These are phyloP conservation scores for Bertia moriformis DNA, from an alignment of 2,329 filamentous ascomycete genomes.

Conservation along the genomic window DNA sequence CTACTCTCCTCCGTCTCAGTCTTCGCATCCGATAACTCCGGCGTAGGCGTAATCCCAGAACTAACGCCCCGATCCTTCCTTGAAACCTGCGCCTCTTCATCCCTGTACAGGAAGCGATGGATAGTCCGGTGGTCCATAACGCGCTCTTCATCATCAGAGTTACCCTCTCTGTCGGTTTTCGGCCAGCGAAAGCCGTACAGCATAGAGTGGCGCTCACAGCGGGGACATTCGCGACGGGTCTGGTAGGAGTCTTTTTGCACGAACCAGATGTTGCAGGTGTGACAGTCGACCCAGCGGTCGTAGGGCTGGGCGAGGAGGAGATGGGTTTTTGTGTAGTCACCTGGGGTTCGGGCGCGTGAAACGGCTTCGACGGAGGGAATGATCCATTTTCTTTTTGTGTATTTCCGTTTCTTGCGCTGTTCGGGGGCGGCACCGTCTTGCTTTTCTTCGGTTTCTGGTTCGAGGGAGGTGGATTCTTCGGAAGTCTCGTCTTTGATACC, in stretches of 20 bases:
- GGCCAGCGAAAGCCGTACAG: slow-evolving; percentile 62
- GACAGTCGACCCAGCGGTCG: slow-evolving; percentile 55
- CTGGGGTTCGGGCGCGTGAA: slow-evolving; percentile 24
- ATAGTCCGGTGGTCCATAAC: slow-evolving; percentile 52
- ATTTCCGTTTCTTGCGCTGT: too few relatives aligned
- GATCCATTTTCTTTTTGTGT: too few relatives aligned
- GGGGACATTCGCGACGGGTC: slow-evolving; percentile 53
- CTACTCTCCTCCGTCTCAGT: background rate
- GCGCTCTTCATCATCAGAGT: slow-evolving; percentile 28
- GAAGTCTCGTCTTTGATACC: too few relatives aligned
- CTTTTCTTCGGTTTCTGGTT: too few relatives aligned
- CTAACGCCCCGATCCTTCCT: background rate
- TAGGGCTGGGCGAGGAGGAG: slow-evolving; percentile 38
- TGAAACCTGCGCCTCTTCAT: slow-evolving; percentile 28
- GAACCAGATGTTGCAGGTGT: slow-evolving; percentile 49
- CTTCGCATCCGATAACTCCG: background rate
- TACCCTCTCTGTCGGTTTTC: slow-evolving; percentile 53
- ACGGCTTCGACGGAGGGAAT: background rate
- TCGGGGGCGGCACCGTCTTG: too few relatives aligned
- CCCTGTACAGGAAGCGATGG: slow-evolving; percentile 46
- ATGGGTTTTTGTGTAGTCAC: slow-evolving; percentile 49
- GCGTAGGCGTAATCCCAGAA: background rate
- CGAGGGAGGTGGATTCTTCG: too few relatives aligned
- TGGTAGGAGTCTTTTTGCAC: slow-evolving; percentile 54
- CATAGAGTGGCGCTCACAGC: slow-evolving; percentile 61